phyloP scores from a whole-genome alignment of 1,139 yeast genomes.

The Entelexis sorbosivorans region DNA sequence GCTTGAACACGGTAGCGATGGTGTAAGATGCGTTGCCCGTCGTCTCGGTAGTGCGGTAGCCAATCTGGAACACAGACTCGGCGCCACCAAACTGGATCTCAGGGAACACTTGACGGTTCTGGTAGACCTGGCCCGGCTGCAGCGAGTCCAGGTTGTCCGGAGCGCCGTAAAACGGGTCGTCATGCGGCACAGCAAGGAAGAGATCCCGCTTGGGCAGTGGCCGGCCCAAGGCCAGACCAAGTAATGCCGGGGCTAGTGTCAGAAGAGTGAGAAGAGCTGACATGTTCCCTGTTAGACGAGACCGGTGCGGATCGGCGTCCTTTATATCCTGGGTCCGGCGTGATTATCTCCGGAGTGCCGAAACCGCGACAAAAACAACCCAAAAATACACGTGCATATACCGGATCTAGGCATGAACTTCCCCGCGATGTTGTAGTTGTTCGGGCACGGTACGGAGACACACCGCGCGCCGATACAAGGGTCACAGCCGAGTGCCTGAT shows the following conservation, averaged over 20 bases:
- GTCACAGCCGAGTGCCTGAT: no score
- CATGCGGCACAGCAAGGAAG: background rate
- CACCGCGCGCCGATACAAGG: no score
- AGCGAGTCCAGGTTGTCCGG: constrained; percentile 20
- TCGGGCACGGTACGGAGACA: no score
- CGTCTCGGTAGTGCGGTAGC: constrained; percentile 25
- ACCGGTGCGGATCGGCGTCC: no score
- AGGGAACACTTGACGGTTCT: constrained; percentile 19
- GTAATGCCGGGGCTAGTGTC: background rate
- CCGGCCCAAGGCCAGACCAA: background rate
- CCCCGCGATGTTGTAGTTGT: no score
- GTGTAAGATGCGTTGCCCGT: constrained; percentile 24
- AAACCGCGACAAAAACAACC: no score
- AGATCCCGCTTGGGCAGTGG: background rate
- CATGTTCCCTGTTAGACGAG: background rate
- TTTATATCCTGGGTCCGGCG: no score
- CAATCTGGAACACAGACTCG: constrained; percentile 26
- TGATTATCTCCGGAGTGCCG: no score
- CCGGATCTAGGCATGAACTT: no score
- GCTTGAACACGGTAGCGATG: constrained; percentile 27
- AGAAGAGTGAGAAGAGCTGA: background rate
- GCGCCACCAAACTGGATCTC: background rate
- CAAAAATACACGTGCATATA: no score
- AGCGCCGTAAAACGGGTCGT: constrained; percentile 20
- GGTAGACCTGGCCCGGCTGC: constrained; percentile 19